Percentiles rank a stretch among this genome's conserved stretches.
Evolutionary conservation across 176 grass and related monocot species (phyloP).

Genomic region (Melocanna baccifera): DNA sequence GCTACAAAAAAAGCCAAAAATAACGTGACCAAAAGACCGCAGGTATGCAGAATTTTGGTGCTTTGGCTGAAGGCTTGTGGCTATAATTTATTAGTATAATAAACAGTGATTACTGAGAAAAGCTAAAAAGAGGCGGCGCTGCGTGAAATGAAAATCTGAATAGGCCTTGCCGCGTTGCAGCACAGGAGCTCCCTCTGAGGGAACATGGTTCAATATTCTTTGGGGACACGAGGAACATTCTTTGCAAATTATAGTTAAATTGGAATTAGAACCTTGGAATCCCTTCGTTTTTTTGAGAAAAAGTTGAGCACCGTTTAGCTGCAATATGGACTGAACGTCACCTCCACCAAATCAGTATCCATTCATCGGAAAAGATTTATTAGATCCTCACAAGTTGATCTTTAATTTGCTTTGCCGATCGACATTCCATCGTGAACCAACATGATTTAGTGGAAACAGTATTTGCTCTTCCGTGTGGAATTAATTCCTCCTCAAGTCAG

Average conservation of each 20-base stretch:
- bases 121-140: no score
- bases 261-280: slow-evolving; percentile 35
- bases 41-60: background rate
- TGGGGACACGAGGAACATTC: slow-evolving; percentile 28
- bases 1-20: no score
- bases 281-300: slow-evolving; percentile 30
- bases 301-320: slow-evolving; percentile 17
- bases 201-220: slow-evolving; percentile 38
- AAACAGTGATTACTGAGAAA: no score
- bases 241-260: slow-evolving; percentile 31
- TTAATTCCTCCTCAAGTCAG: slow-evolving; percentile 47
- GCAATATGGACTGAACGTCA: slow-evolving; percentile 30
- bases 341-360: slow-evolving; percentile 42
- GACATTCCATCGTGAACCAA: slow-evolving; percentile 17
- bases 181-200: slow-evolving; percentile 44
- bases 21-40: background rate
- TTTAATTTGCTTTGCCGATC: slow-evolving; percentile 1
- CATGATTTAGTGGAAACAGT: slow-evolving; percentile 40
- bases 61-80: no score
- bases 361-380: background rate
- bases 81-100: no score
- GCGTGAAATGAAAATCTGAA: background rate
- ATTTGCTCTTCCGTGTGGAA: slow-evolving; percentile 29
- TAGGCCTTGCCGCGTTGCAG: background rate
- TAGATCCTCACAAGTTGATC: slow-evolving; percentile 19